Conservation (phyloP, 371 early-diverging fungal genomes). For the Syncephalastrum monosporum region DNA sequence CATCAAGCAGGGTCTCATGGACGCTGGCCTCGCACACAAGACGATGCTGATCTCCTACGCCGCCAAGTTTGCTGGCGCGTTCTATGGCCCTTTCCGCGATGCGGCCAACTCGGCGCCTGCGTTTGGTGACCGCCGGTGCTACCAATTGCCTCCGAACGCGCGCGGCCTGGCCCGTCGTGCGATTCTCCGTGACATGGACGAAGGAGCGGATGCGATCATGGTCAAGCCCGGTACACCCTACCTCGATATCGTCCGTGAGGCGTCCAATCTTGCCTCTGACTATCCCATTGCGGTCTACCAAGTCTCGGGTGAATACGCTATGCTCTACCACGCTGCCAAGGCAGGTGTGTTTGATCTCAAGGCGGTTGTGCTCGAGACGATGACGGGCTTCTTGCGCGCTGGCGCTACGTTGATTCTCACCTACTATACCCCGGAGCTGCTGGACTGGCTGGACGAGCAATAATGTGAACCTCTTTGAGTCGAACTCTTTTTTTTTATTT, state of each 20-base stretch:
- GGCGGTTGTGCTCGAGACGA: conserved; percentile 82
- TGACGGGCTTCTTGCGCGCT: conserved; percentile 84
- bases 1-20: conserved; percentile 81
- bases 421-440: conserved; percentile 90
- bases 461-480: not conserved
- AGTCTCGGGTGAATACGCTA: conserved; percentile 95
- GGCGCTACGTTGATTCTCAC: conserved; percentile 92
- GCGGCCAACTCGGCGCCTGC: conserved; percentile 92
- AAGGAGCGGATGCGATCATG: conserved; percentile 97
- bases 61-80: conserved; percentile 92
- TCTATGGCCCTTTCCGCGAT: conserved; percentile 98
- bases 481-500: too few relatives aligned
- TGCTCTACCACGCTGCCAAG: conserved; percentile 88
- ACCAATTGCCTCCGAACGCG: conserved; percentile 90
- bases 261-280: conserved; percentile 69
- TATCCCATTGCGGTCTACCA: conserved; percentile 87
- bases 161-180: conserved; percentile 91
- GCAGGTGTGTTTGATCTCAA: conserved; percentile 86
- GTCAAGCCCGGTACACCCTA: conserved; percentile 97
- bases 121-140: conserved; percentile 91
- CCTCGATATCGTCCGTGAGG: conserved; percentile 92
- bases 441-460: conserved; percentile 82
- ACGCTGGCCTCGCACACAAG: conserved; percentile 72
- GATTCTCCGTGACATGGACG: conserved; percentile 81
- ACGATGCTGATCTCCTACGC: conserved; percentile 91